Evolutionary conservation across 805 yeast genomes (phyloP).

Genomic region (Nakazawaea wyomingensis): DNA sequence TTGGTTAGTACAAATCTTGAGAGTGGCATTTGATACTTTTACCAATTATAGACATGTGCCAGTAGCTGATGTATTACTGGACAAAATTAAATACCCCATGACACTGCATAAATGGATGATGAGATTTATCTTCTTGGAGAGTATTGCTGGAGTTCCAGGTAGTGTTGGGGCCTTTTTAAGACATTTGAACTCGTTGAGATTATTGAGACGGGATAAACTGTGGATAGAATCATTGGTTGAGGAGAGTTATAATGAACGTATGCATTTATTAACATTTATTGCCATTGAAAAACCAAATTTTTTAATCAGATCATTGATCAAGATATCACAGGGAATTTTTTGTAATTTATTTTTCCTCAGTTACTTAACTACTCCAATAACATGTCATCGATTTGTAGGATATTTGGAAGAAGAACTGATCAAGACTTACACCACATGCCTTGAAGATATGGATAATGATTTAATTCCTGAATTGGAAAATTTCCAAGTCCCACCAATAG

Average conservation of each 20-base stretch:
- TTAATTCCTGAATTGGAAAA: constrained; percentile 43
- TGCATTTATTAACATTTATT: constrained; percentile 68
- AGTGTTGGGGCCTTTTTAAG: constrained; percentile 70
- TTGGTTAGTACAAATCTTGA: constrained; percentile 36
- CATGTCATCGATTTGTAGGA: constrained; percentile 74
- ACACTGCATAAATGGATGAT: constrained; percentile 61
- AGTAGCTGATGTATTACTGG: constrained; percentile 23
- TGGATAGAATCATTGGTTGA: constrained; percentile 71
- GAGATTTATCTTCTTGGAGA: constrained; percentile 57
- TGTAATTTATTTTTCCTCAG: constrained; percentile 58
- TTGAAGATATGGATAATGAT: constrained; percentile 47
- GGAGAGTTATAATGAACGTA: constrained; percentile 75
- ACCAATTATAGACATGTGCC: constrained; percentile 58
- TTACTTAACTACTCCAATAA: constrained; percentile 53
- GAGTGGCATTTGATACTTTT: constrained; percentile 51
- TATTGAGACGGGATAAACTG: constrained; percentile 61
- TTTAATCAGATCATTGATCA: constrained; percentile 49
- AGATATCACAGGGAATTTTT: constrained; percentile 67
- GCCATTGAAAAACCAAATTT: constrained; percentile 58
- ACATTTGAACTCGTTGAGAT: constrained; percentile 58
- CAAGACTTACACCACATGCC: constrained; percentile 56
- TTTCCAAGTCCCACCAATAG: constrained; percentile 49
- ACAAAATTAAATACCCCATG: constrained; percentile 37
- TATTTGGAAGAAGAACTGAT: constrained; percentile 77
- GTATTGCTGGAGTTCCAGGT: constrained; percentile 79